A percentile compares a stretch with the other conserved stretches of the same genome.
Conservation (phyloP, 495 filamentous ascomycete genomes). For the Daldinia childiae region DNA sequence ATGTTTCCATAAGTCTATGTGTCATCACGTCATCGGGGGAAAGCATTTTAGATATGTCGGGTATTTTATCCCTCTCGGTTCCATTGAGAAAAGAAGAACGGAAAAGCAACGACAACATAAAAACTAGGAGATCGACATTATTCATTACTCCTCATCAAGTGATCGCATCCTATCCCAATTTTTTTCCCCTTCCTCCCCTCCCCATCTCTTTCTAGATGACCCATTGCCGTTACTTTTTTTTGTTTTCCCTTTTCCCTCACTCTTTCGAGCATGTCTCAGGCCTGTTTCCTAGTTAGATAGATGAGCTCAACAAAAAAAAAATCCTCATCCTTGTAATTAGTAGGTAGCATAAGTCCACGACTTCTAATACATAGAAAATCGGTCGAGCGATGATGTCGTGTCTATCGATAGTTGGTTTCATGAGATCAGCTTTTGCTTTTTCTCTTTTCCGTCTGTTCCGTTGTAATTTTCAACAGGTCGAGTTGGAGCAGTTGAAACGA, state of each 20-base stretch:
- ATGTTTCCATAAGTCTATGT: constrained; percentile 20
- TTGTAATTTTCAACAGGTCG: constrained; percentile 40
- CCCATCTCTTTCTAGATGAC: not conserved
- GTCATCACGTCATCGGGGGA: constrained; percentile 27
- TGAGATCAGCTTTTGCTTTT: constrained; percentile 37
- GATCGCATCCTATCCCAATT: constrained; percentile 18
- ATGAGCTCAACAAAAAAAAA: constrained; percentile 29
- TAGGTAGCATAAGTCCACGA: constrained; percentile 13
- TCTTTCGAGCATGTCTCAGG: constrained; percentile 19
- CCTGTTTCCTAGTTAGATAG: not conserved
- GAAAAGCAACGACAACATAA: constrained; percentile 21
- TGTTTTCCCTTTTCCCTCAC: not conserved
- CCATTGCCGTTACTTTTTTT: constrained; percentile 26
- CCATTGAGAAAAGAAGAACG: constrained; percentile 13
- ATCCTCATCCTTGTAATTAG: constrained; percentile 17
- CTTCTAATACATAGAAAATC: constrained; percentile 19
- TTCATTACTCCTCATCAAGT: constrained; percentile 35
- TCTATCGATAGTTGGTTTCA: constrained; percentile 19
- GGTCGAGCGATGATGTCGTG: constrained; percentile 26
- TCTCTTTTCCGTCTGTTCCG: constrained; percentile 40
- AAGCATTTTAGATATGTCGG: constrained; percentile 9
- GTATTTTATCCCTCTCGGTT: constrained; percentile 32
- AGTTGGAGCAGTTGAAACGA: constrained; percentile 38
- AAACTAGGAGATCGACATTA: constrained; percentile 39
- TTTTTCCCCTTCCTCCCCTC: not conserved